These are phyloP conservation scores for Apiospora phragmitis DNA, from an alignment of 2,329 filamentous ascomycete genomes.

Conservation along the genomic window DNA sequence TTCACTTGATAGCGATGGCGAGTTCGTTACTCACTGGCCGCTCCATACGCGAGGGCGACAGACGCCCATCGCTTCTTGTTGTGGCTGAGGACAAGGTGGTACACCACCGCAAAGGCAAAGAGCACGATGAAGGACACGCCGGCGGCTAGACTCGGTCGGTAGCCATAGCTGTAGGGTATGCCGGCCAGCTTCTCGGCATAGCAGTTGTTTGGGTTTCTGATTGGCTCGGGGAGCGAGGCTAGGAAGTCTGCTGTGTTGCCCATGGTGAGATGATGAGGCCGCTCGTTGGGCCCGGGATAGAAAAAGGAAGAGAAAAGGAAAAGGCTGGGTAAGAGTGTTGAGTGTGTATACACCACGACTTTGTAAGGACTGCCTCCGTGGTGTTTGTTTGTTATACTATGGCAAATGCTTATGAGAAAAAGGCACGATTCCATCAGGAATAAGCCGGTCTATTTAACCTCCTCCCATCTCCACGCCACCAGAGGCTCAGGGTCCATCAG, in stretches of 20 bases:
- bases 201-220: constrained; percentile 20
- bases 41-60: constrained; percentile 24
- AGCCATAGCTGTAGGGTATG: constrained; percentile 22
- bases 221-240: neutral
- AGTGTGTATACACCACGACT: neutral
- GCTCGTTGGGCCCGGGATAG: neutral
- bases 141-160: constrained; percentile 25
- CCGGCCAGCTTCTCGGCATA: constrained; percentile 14
- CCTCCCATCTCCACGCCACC: neutral
- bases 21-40: constrained; percentile 22
- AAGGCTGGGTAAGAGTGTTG: neutral
- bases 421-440: neutral
- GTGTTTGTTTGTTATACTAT: neutral
- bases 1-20: neutral
- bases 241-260: neutral
- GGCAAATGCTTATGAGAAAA: neutral
- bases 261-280: neutral
- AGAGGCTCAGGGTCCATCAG: neutral
- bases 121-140: constrained; percentile 25
- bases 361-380: neutral
- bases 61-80: constrained; percentile 24
- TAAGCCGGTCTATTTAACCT: neutral
- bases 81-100: constrained; percentile 23
- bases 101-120: constrained; percentile 24
- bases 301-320: neutral